Evolutionary conservation across 2,329 filamentous ascomycete species (phyloP).

Genomic region (Chrysosporium keratinophilum): DNA sequence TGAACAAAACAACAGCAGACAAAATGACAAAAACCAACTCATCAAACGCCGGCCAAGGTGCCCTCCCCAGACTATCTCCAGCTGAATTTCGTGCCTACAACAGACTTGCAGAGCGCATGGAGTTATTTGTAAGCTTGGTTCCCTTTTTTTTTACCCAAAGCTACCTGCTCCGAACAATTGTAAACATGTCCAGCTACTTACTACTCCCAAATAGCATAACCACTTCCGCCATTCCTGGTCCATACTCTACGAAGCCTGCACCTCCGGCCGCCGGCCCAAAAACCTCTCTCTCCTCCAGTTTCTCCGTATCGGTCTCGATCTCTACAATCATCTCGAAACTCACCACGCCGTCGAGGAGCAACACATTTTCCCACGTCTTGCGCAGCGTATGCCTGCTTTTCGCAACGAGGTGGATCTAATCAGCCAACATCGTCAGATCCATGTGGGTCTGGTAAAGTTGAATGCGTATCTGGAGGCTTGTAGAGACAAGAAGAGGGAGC

Average conservation of each 20-base stretch:
- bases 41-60: not conserved
- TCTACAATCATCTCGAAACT: conserved; percentile 57
- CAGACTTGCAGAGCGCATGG: conserved; percentile 63
- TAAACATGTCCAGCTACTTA: not conserved
- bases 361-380: conserved; percentile 69
- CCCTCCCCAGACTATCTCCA: conserved; percentile 52
- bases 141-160: not conserved
- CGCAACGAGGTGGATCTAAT: conserved; percentile 54
- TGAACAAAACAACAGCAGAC: not conserved
- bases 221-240: conserved; percentile 69
- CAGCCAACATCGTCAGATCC: conserved; percentile 67
- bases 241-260: conserved; percentile 56
- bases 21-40: not conserved
- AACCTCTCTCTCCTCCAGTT: conserved; percentile 60
- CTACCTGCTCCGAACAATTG: conserved; percentile 10
- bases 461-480: conserved; percentile 56
- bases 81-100: conserved; percentile 62
- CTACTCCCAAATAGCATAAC: conserved; percentile 47
- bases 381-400: conserved; percentile 70
- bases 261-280: conserved; percentile 47
- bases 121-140: conserved; percentile 50
- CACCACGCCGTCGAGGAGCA: conserved; percentile 79
- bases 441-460: conserved; percentile 60
- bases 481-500: conserved; percentile 50
- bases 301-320: conserved; percentile 56